phyloP scores from a whole-genome alignment of 306 rosid species.

The Prunus campanulata region DNA sequence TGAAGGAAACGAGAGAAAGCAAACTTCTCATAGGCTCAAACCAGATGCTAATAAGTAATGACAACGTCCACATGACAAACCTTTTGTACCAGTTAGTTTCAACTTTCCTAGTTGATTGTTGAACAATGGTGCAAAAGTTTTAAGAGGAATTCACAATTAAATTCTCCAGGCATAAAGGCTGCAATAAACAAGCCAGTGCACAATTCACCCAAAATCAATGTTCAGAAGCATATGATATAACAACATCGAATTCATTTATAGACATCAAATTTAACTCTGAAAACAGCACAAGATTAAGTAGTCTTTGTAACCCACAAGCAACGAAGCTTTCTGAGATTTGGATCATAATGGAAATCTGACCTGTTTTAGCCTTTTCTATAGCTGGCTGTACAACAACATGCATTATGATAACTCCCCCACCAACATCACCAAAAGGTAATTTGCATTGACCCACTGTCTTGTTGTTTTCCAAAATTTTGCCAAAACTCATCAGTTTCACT shows the following conservation, averaged over 20 bases:
- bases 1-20: not conserved
- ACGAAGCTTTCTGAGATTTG: not conserved
- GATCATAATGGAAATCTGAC: constrained; percentile 35
- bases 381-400: constrained; percentile 93
- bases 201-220: not conserved
- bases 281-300: not conserved
- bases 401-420: constrained; percentile 70
- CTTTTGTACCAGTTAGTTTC: not conserved
- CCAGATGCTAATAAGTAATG: too few relatives aligned
- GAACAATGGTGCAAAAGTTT: not conserved
- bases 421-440: constrained; percentile 70
- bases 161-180: not conserved
- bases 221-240: not conserved
- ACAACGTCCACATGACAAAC: not conserved
- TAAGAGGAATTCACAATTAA: not conserved
- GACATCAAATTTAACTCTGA: not conserved
- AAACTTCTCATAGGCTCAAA: not conserved
- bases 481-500: constrained; percentile 86
- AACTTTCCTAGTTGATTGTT: not conserved
- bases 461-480: constrained; percentile 96
- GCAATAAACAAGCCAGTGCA: not conserved
- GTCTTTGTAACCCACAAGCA: not conserved
- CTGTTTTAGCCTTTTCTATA: constrained; percentile 70
- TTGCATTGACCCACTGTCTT: constrained; percentile 93
- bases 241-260: not conserved